Conservation (phyloP, 2,329 filamentous ascomycete species). For the Scorias spongiosa region DNA sequence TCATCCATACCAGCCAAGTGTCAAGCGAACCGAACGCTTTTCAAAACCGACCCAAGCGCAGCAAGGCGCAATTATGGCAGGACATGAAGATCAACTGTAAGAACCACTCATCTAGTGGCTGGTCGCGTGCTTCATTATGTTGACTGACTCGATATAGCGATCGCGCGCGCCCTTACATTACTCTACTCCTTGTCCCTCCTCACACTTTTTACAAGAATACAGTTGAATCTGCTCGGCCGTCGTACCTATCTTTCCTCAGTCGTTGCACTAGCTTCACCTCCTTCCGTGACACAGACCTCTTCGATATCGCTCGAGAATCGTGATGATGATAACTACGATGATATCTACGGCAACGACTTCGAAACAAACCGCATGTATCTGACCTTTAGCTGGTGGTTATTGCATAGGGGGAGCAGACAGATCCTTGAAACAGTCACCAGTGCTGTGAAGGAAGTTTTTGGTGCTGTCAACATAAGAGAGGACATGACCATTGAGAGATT, state of each 20-base stretch:
- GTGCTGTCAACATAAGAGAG: constrained; percentile 75
- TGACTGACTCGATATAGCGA: constrained; percentile 39
- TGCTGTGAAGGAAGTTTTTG: constrained; percentile 83
- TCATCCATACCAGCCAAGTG: constrained; percentile 67
- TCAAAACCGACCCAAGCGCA: constrained; percentile 47
- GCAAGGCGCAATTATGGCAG: constrained; percentile 90
- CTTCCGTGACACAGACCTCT: constrained; percentile 45
- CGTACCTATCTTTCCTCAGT: constrained; percentile 93
- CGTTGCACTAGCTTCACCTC: constrained; percentile 66
- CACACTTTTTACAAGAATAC: constrained; percentile 81
- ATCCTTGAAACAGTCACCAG: constrained; percentile 65
- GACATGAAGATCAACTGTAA: constrained; percentile 89
- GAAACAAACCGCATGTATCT: constrained; percentile 91
- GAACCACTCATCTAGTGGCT: constrained; percentile 20
- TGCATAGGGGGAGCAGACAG: constrained; percentile 78
- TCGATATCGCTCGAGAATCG: constrained; percentile 85
- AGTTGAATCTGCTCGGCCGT: constrained; percentile 90
- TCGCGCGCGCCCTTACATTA: constrained; percentile 80
- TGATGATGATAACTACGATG: constrained; percentile 72
- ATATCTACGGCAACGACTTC: constrained; percentile 81
- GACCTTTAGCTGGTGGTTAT: constrained; percentile 94
- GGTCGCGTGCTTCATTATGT: neutral
- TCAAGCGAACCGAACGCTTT: constrained; percentile 31
- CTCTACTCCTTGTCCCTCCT: constrained; percentile 83
- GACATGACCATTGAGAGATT: constrained; percentile 70